These are phyloP conservation scores for Cichorium intybus DNA, from an alignment of 140 eudicot species.

Conservation along the genomic window DNA sequence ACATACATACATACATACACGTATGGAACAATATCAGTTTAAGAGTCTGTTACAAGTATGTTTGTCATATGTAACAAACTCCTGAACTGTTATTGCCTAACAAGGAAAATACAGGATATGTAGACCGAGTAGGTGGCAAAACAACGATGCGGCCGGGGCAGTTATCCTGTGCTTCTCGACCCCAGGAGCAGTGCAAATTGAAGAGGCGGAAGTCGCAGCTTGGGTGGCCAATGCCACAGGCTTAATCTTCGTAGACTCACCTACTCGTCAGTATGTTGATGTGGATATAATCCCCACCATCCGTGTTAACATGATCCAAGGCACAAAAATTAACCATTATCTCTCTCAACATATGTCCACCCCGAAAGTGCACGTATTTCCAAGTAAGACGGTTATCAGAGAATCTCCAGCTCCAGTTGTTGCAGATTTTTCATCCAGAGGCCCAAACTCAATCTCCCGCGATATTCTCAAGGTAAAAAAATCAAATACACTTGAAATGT, in stretches of 20 bases:
- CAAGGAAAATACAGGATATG: slow-evolving; percentile 41
- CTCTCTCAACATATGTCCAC: slow-evolving; percentile 26
- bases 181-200: slow-evolving; percentile 36
- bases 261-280: slow-evolving; percentile 46
- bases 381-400: slow-evolving; percentile 48
- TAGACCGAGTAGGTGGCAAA: slow-evolving; percentile 33
- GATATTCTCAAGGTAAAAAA: slow-evolving; percentile 61
- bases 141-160: slow-evolving; percentile 39
- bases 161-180: slow-evolving; percentile 64
- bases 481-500: not conserved
- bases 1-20: not conserved
- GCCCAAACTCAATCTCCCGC: slow-evolving; percentile 68
- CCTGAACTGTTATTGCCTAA: not conserved
- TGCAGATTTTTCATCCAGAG: slow-evolving; percentile 76
- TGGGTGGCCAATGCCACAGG: slow-evolving; percentile 46
- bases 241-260: slow-evolving; percentile 62
- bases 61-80: not conserved
- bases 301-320: slow-evolving; percentile 56
- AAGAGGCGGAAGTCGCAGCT: slow-evolving; percentile 53
- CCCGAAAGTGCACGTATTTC: slow-evolving; percentile 42
- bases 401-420: slow-evolving; percentile 57
- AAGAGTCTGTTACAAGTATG: not conserved
- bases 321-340: slow-evolving; percentile 42
- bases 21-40: not conserved
- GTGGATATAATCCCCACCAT: slow-evolving; percentile 59